Evolutionary conservation across 2,329 filamentous ascomycete genomes (phyloP).

Genomic region (Colletotrichum costaricense): DNA sequence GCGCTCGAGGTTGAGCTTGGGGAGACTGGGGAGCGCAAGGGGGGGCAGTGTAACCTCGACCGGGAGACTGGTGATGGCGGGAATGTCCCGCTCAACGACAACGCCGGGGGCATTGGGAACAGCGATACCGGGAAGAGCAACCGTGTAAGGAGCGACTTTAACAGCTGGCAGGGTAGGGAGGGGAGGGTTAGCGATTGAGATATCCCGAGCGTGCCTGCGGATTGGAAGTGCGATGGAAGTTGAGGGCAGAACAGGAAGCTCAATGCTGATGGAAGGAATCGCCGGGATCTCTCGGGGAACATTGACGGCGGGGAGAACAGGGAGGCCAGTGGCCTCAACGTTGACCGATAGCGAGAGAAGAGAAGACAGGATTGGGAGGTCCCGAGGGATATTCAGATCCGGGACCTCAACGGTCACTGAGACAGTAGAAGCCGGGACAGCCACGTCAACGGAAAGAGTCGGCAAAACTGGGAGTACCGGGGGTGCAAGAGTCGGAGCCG

Average conservation of each 20-base stretch:
- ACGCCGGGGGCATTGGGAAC: not conserved
- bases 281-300: not conserved
- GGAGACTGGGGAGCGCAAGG: not conserved
- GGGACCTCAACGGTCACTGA: not conserved
- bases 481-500: not conserved
- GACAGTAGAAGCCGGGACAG: not conserved
- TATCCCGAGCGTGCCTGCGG: not conserved
- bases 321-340: not conserved
- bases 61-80: not conserved
- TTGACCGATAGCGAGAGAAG: not conserved
- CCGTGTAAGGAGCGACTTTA: not conserved
- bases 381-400: not conserved
- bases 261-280: not conserved
- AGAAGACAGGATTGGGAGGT: not conserved
- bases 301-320: not conserved
- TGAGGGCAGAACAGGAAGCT: too few species aligned
- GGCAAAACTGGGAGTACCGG: not conserved
- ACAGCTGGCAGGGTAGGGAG: too few species aligned
- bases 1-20: not conserved
- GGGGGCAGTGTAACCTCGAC: not conserved
- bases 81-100: not conserved
- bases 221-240: not conserved
- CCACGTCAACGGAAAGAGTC: not conserved
- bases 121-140: not conserved
- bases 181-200: not conserved